Evolutionary conservation across 768 basidiomycete species (phyloP), one percentile per base, ranked within the genome.

Genomic region (Auriscalpium orientale): DNA sequence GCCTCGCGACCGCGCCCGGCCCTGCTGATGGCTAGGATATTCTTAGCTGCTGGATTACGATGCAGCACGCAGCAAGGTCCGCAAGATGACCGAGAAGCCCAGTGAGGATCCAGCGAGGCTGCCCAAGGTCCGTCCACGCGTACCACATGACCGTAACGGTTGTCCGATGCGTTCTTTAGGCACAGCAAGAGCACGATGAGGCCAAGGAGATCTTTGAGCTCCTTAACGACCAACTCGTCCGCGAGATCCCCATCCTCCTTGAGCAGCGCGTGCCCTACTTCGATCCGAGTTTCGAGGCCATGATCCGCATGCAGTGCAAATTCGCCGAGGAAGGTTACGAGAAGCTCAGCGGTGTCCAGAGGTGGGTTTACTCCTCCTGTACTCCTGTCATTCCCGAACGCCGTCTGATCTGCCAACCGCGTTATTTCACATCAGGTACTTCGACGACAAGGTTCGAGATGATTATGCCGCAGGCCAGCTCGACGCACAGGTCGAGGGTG

Each of bases 321-420:
- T 98, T 98, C 67, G 95, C 95, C 0, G 92, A 98, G 70, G 95
- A 99, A 64, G 95, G 95, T 0, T 98, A 99, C 68, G 94, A 98
- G 74, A 97, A 94, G 72, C 81, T 98, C 51, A 88, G 93, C 50
- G 86, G 91, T 46, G 95, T 98, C 9, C 95, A 99, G 70, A 76
- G 92, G 85, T 91, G 59, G 18, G 72, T 64, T 4, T 33, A 55
- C 54, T 60, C n/a, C n/a, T n/a, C n/a, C n/a, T n/a, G n/a, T n/a
- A 49, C 46, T 12, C n/a, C 46, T 1, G 33, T 59, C 15, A 48
- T 11, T 34, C 40, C 4, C 11, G 40, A 35, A 11, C 33, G 10
- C 22, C 21, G 8, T 1, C 15, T 53, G 51, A 58, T 18, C 20
- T 2, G 13, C 10, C 2, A 4, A 38, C 57, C 8, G 38, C 56